phyloP scores from a whole-genome alignment of 257 asterid genomes.

The Nyctanthes arbortristis region DNA sequence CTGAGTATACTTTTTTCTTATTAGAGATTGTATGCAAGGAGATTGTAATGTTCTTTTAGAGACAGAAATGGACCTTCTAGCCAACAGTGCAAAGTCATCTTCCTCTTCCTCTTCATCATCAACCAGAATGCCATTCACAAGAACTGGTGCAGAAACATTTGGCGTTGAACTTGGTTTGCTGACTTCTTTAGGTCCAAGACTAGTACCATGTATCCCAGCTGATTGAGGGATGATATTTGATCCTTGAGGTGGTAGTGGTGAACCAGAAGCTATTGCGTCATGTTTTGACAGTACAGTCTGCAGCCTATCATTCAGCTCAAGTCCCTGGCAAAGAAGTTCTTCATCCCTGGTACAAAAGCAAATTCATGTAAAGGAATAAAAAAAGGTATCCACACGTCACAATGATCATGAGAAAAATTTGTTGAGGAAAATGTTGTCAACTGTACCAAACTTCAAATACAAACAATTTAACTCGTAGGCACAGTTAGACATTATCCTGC shows the following conservation, averaged over 20 bases:
- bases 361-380: background rate
- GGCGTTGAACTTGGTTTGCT: constrained; percentile 21
- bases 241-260: constrained; percentile 47
- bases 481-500: background rate
- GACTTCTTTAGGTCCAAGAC: constrained; percentile 32
- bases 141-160: constrained; percentile 38
- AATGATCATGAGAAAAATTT: background rate
- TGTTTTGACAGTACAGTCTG: constrained; percentile 72
- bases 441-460: background rate
- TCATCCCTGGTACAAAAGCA: constrained; percentile 57
- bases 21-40: background rate
- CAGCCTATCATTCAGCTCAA: constrained; percentile 76
- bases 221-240: constrained; percentile 21
- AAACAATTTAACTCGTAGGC: background rate
- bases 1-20: background rate
- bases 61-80: constrained; percentile 65
- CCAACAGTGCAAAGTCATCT: constrained; percentile 91
- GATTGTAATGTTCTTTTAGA: background rate
- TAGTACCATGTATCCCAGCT: constrained; percentile 35
- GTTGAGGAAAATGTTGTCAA: background rate
- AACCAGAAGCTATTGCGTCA: constrained; percentile 84
- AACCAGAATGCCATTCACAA: constrained; percentile 27
- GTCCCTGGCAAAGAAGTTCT: constrained; percentile 85
- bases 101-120: constrained; percentile 89
- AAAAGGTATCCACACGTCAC: background rate